phyloP scores from a whole-genome alignment of 23 red algal species.

The Gracilaria domingensis region DNA sequence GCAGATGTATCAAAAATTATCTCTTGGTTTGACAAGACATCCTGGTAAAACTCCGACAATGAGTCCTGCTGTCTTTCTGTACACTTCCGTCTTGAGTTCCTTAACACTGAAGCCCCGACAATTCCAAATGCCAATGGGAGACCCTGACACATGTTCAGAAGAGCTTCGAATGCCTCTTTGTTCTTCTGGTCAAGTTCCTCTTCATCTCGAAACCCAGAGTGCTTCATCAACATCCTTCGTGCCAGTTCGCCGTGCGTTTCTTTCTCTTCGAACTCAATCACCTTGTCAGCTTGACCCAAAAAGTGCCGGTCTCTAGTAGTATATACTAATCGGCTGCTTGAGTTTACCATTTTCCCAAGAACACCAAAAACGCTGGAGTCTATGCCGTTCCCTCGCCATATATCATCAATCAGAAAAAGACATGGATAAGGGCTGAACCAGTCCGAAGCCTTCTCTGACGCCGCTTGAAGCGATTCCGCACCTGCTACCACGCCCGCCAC shows the following conservation, averaged over 20 bases:
- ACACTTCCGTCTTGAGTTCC: not conserved
- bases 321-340: not conserved
- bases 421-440: conserved; percentile 11
- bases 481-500: not conserved
- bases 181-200: not conserved
- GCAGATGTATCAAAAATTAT: not conserved
- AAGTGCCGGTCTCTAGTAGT: not conserved
- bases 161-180: not conserved
- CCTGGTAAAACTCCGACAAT: not conserved
- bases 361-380: not conserved
- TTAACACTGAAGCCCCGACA: not conserved
- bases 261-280: not conserved
- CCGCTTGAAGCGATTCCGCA: not conserved
- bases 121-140: not conserved
- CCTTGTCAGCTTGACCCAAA: not conserved
- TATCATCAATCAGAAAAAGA: conserved; percentile 41
- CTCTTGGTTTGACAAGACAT: not conserved
- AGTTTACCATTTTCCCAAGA: conserved; percentile 1
- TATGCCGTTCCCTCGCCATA: conserved; percentile 22
- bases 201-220: not conserved
- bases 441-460: not conserved
- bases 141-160: not conserved
- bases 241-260: not conserved
- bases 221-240: not conserved
- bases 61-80: not conserved